Conservation (phyloP, 2,329 filamentous ascomycete genomes). For the Escovopsis sp. region DNA sequence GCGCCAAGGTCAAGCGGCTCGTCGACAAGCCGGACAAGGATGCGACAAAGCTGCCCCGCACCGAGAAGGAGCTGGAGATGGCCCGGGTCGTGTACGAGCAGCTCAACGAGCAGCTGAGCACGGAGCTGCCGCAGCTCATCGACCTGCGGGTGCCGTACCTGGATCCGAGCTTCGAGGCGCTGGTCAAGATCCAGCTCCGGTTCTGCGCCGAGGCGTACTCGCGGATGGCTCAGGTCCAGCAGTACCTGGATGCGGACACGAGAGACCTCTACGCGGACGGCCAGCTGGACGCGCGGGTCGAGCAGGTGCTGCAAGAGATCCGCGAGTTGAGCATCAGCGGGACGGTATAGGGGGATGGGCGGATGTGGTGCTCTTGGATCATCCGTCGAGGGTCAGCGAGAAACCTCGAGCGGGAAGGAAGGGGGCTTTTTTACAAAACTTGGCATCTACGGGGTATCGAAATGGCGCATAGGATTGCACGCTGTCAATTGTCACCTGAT, state of each 20-base stretch:
- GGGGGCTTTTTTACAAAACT: slow-evolving; percentile 1
- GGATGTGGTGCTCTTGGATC: not conserved
- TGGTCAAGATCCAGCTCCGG: slow-evolving; percentile 94
- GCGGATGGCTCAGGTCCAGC: slow-evolving; percentile 97
- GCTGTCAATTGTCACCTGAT: slow-evolving; percentile 5
- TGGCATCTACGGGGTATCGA: slow-evolving; percentile 4
- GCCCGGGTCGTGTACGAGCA: slow-evolving; percentile 88
- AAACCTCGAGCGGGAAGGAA: not conserved
- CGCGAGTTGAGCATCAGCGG: slow-evolving; percentile 85
- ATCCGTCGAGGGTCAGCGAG: not conserved
- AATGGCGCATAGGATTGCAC: slow-evolving; percentile 15
- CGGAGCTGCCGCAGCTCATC: slow-evolving; percentile 87
- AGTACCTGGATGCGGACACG: slow-evolving; percentile 91
- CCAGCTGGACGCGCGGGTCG: slow-evolving; percentile 78
- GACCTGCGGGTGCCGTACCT: slow-evolving; percentile 94
- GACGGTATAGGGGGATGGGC: slow-evolving; percentile 33
- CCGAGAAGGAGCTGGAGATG: slow-evolving; percentile 93
- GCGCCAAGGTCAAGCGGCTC: slow-evolving; percentile 91
- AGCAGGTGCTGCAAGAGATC: slow-evolving; percentile 94
- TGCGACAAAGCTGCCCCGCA: slow-evolving; percentile 84
- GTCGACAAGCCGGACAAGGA: slow-evolving; percentile 99
- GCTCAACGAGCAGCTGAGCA: slow-evolving; percentile 89
- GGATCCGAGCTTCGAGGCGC: slow-evolving; percentile 90
- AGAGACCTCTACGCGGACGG: slow-evolving; percentile 92
- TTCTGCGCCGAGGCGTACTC: slow-evolving; percentile 98